Conservation (phyloP, 2,329 filamentous ascomycete species). For the Pestalotiopsis sp. region DNA sequence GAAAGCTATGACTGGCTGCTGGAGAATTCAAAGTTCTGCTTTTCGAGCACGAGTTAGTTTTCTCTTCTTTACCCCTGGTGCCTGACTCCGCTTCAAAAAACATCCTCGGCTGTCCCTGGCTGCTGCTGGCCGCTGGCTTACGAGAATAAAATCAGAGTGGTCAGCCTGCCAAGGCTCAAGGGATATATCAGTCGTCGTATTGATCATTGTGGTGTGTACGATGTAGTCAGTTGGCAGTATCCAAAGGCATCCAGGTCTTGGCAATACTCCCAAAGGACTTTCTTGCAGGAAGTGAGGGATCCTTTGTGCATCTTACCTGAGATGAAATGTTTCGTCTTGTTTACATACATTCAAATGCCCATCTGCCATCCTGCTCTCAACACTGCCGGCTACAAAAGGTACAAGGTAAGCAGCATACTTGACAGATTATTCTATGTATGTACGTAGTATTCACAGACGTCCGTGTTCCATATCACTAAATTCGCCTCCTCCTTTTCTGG, state of each 20-base stretch:
- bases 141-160: background rate
- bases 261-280: background rate
- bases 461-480: background rate
- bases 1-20: background rate
- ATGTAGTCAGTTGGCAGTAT: background rate
- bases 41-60: background rate
- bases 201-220: background rate
- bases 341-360: background rate
- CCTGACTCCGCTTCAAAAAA: background rate
- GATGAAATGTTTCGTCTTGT: background rate
- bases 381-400: background rate
- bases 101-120: constrained; percentile 1
- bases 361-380: background rate
- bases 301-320: background rate
- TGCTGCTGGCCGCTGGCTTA: background rate
- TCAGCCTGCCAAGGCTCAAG: background rate
- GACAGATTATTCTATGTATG: background rate
- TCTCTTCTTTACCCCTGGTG: background rate
- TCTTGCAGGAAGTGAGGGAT: background rate
- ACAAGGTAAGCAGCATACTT: background rate
- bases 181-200: background rate
- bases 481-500: constrained; percentile 13
- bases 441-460: background rate
- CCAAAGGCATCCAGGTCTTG: background rate
- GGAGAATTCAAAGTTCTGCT: background rate